Evolutionary conservation across 2,329 filamentous ascomycete genomes (phyloP), one percentile per base, ranked within the genome.

Genomic region (Trichoderma sp.): DNA sequence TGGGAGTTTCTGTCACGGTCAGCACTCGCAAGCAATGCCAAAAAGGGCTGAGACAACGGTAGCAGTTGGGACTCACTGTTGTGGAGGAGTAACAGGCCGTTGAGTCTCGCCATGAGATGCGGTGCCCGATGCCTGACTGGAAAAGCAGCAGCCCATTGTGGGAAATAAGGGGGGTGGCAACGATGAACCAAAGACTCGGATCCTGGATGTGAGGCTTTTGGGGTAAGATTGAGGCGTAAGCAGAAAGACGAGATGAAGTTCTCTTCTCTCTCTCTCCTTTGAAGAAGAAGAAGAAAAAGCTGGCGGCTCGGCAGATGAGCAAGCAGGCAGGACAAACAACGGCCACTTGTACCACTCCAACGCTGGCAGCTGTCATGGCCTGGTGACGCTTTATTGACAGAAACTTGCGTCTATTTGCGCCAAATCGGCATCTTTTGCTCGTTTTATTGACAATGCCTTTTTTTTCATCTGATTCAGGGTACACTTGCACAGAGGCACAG

Each of bases 101-200:
- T 35, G 42, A n/a, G 32, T 56, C 25, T 64, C 54, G 4, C 13
- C 2, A 5, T 37, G 45, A n/a, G 67, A 52, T 10, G 50, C 48
- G 42, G 67, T 42, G 37, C 25, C 53, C 17, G 60, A 65, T 19
- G 67, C 63, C 34, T 65, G 52, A 2, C 60, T 59, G 61, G 67
- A 68, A 42, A 60, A 59, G 61, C 67, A 68, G 42, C 60, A 68
- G 50, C 67, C 67, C 67, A 68, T 68, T 56, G 22, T 48, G 19
- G 19, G 22, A 22, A 48, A 10, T 10, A 48, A 10, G 42, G 29
- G 19, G n/a, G 42, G 9, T 3, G n/a, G n/a, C 13, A 5, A 10
- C 2, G 42, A 48, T 22, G 42, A 48, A 48, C 19, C n/a, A n/a
- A 19, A 22, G 1, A 2, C 42, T 10, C 29, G 5, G 10, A 19